These are phyloP conservation scores for Lactarius indigo DNA, from an alignment of 768 basidiomycete genomes.

Conservation along the genomic window DNA sequence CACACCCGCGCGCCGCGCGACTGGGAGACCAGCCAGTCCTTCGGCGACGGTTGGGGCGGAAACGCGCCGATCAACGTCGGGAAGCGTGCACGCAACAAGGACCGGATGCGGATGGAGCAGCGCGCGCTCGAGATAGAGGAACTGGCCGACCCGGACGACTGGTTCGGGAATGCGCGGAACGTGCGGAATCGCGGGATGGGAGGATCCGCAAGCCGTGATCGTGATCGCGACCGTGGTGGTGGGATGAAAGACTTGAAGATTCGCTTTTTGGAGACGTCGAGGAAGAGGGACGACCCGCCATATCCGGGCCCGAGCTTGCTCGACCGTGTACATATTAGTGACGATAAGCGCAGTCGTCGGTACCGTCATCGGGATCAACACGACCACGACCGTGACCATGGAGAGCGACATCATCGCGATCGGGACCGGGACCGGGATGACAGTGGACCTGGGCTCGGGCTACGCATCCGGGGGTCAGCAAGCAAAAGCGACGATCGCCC, in stretches of 20 bases:
- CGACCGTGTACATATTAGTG: conserved; percentile 2
- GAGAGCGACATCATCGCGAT: conserved; percentile 26
- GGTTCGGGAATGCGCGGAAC: conserved; percentile 51
- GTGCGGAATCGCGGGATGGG: conserved; percentile 34
- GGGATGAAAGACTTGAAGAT: conserved; percentile 26
- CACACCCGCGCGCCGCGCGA: conserved; percentile 38
- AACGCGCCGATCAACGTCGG: conserved; percentile 60
- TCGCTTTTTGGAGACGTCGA: conserved; percentile 25
- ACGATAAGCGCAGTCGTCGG: background rate
- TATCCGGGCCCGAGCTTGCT: conserved; percentile 10
- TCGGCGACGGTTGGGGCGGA: conserved; percentile 46
- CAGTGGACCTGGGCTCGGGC: background rate
- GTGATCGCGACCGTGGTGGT: conserved; percentile 34
- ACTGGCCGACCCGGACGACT: conserved; percentile 59
- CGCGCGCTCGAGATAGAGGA: conserved; percentile 42
- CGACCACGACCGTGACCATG: conserved; percentile 10
- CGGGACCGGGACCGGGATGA: conserved; percentile 23
- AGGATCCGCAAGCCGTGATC: conserved; percentile 21
- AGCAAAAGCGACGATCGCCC: background rate
- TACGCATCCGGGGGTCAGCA: conserved; percentile 13
- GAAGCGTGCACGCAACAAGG: conserved; percentile 57
- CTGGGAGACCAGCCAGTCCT: conserved; percentile 39
- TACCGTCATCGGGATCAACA: background rate
- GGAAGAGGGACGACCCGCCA: conserved; percentile 13
- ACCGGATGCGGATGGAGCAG: conserved; percentile 51